Evolutionary conservation across 306 rosid species (phyloP).

Genomic region (apple (Malus domestica)): ASM211411v1 NC_041798.1:37354501-37355000

Average conservation of each 20-base stretch:
- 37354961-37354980: too few relatives aligned
- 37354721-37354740: neutral
- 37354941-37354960: neutral
- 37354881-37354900: constrained; percentile 31
- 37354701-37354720: constrained; percentile 24
- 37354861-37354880: constrained; percentile 19
- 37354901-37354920: constrained; percentile 18
- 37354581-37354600: constrained; percentile 38
- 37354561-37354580: constrained; percentile 22
- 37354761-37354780: constrained; percentile 8
- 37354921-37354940: constrained; percentile 38
- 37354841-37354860: constrained; percentile 33
- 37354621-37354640: constrained; percentile 28
- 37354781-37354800: constrained; percentile 27
- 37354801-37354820: constrained; percentile 21
- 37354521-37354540: constrained; percentile 39
- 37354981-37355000: too few relatives aligned
- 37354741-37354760: neutral
- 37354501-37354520: constrained; percentile 33
- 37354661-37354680: constrained; percentile 27
- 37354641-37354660: constrained; percentile 36
- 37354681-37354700: constrained; percentile 25
- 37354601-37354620: constrained; percentile 31
- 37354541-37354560: constrained; percentile 25
- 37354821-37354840: constrained; percentile 23